A percentile compares a stretch with the other conserved stretches of the same genome.
Evolutionary conservation across 495 filamentous ascomycete genomes (phyloP).

Genomic region (Aspergillus sparsus): DNA sequence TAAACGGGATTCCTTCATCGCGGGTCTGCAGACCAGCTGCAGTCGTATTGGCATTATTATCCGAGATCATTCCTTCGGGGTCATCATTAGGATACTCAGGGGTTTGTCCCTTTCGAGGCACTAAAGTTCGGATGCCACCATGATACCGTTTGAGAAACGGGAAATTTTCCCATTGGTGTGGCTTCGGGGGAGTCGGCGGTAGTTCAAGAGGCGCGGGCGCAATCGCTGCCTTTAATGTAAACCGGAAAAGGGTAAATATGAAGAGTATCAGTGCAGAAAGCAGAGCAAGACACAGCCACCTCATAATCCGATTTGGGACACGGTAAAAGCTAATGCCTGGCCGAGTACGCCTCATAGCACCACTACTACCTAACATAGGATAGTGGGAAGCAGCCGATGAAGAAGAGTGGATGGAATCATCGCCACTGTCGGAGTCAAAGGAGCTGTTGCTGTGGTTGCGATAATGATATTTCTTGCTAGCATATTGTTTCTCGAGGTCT

Average conservation of each 20-base stretch:
- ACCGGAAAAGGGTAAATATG: conserved; percentile 67
- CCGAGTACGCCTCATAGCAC: conserved; percentile 38
- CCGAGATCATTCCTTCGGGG: conserved; percentile 28
- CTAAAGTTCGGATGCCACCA: conserved; percentile 72
- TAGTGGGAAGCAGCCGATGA: conserved; percentile 49
- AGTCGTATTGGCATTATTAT: conserved; percentile 17
- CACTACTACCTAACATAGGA: conserved; percentile 53
- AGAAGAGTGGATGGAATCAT: conserved; percentile 30
- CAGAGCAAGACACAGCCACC: conserved; percentile 71
- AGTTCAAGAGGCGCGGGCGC: conserved; percentile 58
- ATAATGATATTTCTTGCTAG: conserved; percentile 26
- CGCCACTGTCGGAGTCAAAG: conserved; percentile 32
- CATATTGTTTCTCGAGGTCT: conserved; percentile 44
- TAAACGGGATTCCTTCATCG: conserved; percentile 31
- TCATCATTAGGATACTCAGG: conserved; percentile 74
- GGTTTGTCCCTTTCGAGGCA: conserved; percentile 58
- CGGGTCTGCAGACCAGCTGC: conserved; percentile 21
- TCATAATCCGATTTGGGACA: conserved; percentile 61
- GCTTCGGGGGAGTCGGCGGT: conserved; percentile 53
- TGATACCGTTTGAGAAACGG: conserved; percentile 81
- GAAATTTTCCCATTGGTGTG: conserved; percentile 79
- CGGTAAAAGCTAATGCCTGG: conserved; percentile 54
- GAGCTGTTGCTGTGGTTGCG: conserved; percentile 31
- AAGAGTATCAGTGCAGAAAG: conserved; percentile 70
- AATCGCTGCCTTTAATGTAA: conserved; percentile 64